phyloP scores from a whole-genome alignment of 1,139 yeast species.

The Candida frijolesensis region DNA sequence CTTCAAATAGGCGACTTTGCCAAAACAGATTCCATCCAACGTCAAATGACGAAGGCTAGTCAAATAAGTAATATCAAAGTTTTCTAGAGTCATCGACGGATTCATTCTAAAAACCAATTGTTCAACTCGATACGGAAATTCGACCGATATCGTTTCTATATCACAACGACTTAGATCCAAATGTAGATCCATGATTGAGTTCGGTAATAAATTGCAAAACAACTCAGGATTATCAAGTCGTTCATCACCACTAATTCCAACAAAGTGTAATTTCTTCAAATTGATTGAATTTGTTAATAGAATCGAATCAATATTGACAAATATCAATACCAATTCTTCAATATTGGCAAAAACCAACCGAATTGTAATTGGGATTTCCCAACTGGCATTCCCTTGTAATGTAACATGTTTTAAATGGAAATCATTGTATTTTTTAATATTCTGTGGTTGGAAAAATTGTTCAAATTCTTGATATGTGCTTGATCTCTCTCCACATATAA shows the following conservation, averaged over 20 bases:
- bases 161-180: neutral
- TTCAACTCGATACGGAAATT: neutral
- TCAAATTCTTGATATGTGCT: neutral
- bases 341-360: neutral
- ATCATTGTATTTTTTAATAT: neutral
- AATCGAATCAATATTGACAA: neutral
- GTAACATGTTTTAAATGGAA: neutral
- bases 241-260: neutral
- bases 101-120: neutral
- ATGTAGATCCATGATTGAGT: neutral
- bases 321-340: neutral
- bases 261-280: neutral
- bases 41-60: neutral
- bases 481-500: neutral
- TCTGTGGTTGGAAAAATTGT: neutral
- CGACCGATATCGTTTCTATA: neutral
- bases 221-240: neutral
- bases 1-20: neutral
- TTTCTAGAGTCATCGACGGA: neutral
- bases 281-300: neutral
- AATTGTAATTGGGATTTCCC: neutral
- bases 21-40: neutral
- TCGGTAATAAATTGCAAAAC: conserved; percentile 1
- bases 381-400: neutral
- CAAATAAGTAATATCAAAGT: neutral